phyloP scores from a whole-genome alignment of 1,284 basidiomycete genomes.

The Melanopsichium pennsylvanicum region DNA sequence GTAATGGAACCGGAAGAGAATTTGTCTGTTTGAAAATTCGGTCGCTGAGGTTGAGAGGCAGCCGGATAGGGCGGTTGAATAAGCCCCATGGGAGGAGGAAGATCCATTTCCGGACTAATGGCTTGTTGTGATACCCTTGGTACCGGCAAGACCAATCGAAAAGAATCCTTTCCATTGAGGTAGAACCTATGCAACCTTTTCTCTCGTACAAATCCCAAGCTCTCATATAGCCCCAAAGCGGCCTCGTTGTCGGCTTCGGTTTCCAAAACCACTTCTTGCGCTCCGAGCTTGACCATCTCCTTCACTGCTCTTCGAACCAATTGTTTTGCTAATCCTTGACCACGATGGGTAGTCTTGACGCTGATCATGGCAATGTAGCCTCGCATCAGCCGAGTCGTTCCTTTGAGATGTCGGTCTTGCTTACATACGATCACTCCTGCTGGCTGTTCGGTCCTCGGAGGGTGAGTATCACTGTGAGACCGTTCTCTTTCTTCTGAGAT shows the following conservation, averaged over 20 bases:
- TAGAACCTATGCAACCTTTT: constrained; percentile 95
- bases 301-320: constrained; percentile 74
- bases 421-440: constrained; percentile 91
- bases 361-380: constrained; percentile 97
- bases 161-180: constrained; percentile 72
- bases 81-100: constrained; percentile 14
- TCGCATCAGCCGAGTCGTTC: constrained; percentile 73
- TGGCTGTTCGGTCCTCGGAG: neutral
- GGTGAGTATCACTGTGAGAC: neutral
- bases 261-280: constrained; percentile 91
- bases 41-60: too few species aligned
- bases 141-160: constrained; percentile 54
- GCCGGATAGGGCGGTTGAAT: constrained; percentile 24
- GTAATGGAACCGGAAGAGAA: too few species aligned
- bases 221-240: constrained; percentile 86
- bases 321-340: constrained; percentile 69
- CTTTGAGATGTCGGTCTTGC: constrained; percentile 79
- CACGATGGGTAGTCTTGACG: constrained; percentile 43
- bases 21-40: too few species aligned
- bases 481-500: too few species aligned
- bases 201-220: constrained; percentile 92
- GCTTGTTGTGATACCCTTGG: constrained; percentile 11
- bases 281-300: constrained; percentile 79
- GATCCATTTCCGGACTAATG: constrained; percentile 5
- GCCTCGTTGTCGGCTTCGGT: constrained; percentile 93